phyloP scores from a whole-genome alignment of 2,329 filamentous ascomycete species.

The Penicillium sp. region DNA sequence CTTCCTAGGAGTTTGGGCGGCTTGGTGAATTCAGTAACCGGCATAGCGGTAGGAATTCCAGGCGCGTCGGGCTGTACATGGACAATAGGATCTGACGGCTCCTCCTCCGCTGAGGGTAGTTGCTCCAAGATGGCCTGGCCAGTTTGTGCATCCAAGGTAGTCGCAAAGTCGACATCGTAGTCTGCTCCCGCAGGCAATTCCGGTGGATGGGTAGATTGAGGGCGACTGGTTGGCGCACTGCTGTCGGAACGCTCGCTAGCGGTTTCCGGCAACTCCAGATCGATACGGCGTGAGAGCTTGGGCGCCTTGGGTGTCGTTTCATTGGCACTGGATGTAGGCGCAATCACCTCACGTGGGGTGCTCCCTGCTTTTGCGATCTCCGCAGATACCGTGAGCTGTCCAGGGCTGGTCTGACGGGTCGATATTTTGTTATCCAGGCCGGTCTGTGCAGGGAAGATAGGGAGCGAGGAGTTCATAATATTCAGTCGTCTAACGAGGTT shows the following conservation, averaged over 20 bases:
- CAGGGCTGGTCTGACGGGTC: conserved; percentile 41
- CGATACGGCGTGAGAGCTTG: conserved; percentile 46
- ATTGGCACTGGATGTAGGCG: conserved; percentile 26
- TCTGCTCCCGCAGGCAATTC: conserved; percentile 21
- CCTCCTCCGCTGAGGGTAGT: conserved; percentile 25
- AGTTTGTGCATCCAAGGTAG: conserved; percentile 52
- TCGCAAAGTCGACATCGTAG: conserved; percentile 47
- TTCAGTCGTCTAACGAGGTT: conserved; percentile 55
- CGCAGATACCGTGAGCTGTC: conserved; percentile 24
- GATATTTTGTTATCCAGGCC: conserved; percentile 38
- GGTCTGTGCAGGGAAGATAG: conserved; percentile 39
- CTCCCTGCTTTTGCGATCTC: conserved; percentile 31
- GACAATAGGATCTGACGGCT: conserved; percentile 31
- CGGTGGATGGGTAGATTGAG: conserved; percentile 3
- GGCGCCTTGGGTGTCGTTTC: conserved; percentile 41
- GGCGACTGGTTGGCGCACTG: conserved; percentile 21
- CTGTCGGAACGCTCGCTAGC: conserved; percentile 44
- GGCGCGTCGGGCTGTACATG: conserved; percentile 25
- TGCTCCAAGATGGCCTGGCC: conserved; percentile 41
- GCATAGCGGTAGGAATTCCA: conserved; percentile 9
- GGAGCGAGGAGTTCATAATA: conserved; percentile 55
- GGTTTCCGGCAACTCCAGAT: conserved; percentile 47
- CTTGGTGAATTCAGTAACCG: conserved; percentile 38
- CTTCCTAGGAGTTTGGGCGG: conserved; percentile 62
- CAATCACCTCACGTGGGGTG: conserved; percentile 21